Evolutionary conservation across 106 monocot species (phyloP).

Genomic region (Acanthochlamys bracteata): DNA sequence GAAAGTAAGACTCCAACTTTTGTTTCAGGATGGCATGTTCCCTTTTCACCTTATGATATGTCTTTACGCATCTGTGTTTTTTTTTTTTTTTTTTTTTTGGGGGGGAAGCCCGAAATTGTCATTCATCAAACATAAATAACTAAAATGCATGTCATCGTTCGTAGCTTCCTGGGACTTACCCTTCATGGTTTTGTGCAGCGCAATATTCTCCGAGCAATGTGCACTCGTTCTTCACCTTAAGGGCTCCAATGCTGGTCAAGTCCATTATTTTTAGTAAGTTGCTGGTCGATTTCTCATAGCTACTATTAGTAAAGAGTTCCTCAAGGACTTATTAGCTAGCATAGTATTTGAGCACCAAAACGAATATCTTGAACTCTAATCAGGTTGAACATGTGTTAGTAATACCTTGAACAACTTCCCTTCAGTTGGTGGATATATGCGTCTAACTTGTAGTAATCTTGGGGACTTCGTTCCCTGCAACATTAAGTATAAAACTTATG

Average conservation of each 20-base stretch:
- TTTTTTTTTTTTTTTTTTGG: background rate
- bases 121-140: background rate
- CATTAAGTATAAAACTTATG: background rate
- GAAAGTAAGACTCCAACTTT: constrained; percentile 84
- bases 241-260: constrained; percentile 67
- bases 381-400: background rate
- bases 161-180: constrained; percentile 20
- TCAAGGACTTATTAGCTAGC: background rate
- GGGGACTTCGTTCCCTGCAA: constrained; percentile 46
- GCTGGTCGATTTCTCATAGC: background rate
- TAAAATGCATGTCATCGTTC: background rate
- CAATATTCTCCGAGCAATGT: constrained; percentile 54
- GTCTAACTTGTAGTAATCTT: constrained; percentile 69
- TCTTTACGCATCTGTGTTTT: constrained; percentile 42
- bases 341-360: background rate
- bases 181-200: constrained; percentile 50
- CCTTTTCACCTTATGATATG: constrained; percentile 75
- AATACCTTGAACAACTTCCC: constrained; percentile 77
- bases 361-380: background rate
- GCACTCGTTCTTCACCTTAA: constrained; percentile 81
- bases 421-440: constrained; percentile 72
- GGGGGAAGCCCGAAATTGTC: background rate
- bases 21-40: constrained; percentile 70
- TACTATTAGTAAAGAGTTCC: background rate
- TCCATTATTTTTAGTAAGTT: background rate